Evolutionary conservation across 495 filamentous ascomycete species (phyloP).

Genomic region (Amphirosellinia nigrospora): DNA sequence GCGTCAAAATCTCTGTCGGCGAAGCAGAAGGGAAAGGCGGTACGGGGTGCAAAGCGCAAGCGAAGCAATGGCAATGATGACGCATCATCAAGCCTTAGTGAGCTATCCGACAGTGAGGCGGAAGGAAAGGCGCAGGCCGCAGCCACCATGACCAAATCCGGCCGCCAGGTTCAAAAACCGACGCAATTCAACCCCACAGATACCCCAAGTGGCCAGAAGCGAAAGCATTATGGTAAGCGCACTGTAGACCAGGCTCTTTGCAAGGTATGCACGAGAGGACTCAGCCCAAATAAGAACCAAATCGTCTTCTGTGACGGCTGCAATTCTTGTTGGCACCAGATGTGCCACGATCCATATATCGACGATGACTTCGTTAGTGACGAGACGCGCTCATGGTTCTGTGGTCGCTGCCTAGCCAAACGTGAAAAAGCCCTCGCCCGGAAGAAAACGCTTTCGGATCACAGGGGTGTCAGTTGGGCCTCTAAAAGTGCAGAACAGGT

Average conservation of each 20-base stretch:
- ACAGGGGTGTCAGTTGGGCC: conserved; percentile 52
- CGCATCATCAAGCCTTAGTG: conserved; percentile 45
- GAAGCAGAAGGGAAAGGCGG: conserved; percentile 30
- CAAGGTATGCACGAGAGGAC: conserved; percentile 77
- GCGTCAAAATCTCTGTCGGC: conserved; percentile 26
- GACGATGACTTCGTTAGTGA: conserved; percentile 68
- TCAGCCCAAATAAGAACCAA: conserved; percentile 76
- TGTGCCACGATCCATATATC: conserved; percentile 87
- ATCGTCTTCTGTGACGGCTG: conserved; percentile 97
- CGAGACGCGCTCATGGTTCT: conserved; percentile 76
- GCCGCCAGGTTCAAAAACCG: conserved; percentile 79
- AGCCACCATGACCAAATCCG: conserved; percentile 77
- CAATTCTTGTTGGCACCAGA: conserved; percentile 87
- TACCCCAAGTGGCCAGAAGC: conserved; percentile 50
- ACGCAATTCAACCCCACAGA: conserved; percentile 68
- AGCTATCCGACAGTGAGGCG: conserved; percentile 49
- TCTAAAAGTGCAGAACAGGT: conserved; percentile 51
- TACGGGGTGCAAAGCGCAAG: conserved; percentile 54
- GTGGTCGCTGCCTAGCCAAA: conserved; percentile 66
- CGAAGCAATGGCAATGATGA: conserved; percentile 51
- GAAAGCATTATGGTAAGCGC: conserved; percentile 53
- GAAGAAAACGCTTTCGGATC: conserved; percentile 37
- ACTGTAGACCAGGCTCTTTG: conserved; percentile 65
- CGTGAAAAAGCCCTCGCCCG: conserved; percentile 52
- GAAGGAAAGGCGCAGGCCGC: conserved; percentile 42